phyloP scores from a whole-genome alignment of 2,329 filamentous ascomycete species.

The Stachybotrys chartarum region DNA sequence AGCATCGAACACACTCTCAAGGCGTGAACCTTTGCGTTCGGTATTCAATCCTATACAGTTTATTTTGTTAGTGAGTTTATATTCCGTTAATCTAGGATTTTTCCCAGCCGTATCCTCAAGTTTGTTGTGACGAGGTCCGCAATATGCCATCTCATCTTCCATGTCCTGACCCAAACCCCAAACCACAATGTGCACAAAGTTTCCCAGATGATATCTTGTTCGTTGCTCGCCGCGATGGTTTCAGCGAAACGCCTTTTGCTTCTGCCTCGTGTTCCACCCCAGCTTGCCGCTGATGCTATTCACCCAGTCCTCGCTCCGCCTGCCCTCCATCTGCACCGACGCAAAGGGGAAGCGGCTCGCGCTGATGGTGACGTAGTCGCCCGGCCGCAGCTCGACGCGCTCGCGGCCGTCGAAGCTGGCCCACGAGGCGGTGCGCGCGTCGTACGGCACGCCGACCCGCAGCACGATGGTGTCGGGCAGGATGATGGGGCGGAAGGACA shows the following conservation, averaged over 20 bases:
- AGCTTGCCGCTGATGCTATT: conserved; percentile 73
- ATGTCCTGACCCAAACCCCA: too few species aligned
- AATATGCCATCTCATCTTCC: neutral
- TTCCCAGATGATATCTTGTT: neutral
- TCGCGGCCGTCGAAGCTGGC: conserved; percentile 96
- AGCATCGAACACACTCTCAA: too few species aligned
- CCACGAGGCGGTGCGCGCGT: conserved; percentile 84
- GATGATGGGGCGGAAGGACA: conserved; percentile 95
- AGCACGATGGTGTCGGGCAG: conserved; percentile 93
- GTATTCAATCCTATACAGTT: neutral
- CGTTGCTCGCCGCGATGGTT: neutral
- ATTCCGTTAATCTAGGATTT: neutral
- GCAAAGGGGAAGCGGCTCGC: conserved; percentile 77
- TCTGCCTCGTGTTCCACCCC: conserved; percentile 74
- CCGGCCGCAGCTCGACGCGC: conserved; percentile 68
- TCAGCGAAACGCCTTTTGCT: conserved; percentile 52
- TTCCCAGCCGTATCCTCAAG: neutral
- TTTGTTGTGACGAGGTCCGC: neutral
- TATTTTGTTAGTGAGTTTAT: neutral
- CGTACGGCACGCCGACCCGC: conserved; percentile 88
- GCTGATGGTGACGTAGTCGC: conserved; percentile 80
- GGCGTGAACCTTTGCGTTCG: neutral
- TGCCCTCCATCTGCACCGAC: conserved; percentile 61
- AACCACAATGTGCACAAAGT: too few species aligned
- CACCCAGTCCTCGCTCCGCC: conserved; percentile 71